Percentiles rank a stretch among this genome's conserved stretches.
phyloP scores from a whole-genome alignment of 805 yeast species.

The Saccharomycopsis sp. region DNA sequence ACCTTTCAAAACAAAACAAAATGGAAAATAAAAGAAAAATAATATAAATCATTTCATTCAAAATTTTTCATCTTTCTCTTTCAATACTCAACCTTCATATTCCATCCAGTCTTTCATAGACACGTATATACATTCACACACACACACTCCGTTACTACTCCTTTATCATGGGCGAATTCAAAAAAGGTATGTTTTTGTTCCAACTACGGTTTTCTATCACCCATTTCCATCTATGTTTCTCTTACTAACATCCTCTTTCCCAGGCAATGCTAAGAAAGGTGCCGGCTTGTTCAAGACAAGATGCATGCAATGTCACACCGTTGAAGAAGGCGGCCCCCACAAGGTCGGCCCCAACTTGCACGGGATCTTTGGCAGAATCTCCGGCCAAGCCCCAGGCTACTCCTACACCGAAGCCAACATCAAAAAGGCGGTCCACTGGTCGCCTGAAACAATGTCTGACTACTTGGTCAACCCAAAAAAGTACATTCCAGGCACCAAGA shows the following conservation, averaged over 20 bases:
- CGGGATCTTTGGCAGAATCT: slow-evolving; percentile 86
- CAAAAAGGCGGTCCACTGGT: slow-evolving; percentile 88
- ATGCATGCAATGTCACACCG: slow-evolving; percentile 98
- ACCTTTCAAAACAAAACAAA: no score
- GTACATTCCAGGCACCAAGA: slow-evolving; percentile 99
- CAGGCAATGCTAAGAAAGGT: slow-evolving; percentile 83
- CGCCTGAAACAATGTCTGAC: slow-evolving; percentile 79
- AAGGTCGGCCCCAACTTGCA: slow-evolving; percentile 98
- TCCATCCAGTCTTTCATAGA: no score
- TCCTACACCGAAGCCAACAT: slow-evolving; percentile 98
- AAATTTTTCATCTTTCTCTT: no score
- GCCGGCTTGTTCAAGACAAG: slow-evolving; percentile 97
- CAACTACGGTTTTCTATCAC: neutral
- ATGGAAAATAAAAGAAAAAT: no score
- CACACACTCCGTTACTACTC: no score
- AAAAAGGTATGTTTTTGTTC: slow-evolving; percentile 14
- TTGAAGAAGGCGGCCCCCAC: slow-evolving; percentile 92
- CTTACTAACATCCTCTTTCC: no score
- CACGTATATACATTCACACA: no score
- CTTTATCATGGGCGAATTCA: slow-evolving; percentile 21
- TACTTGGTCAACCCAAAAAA: slow-evolving; percentile 99
- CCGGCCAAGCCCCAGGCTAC: slow-evolving; percentile 89
- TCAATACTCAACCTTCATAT: no score
- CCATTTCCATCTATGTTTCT: no score
- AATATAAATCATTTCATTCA: no score